Base-by-base conservation (phyloP, 345 rosid genomes). In the Linum usitatissimum region DNA sequence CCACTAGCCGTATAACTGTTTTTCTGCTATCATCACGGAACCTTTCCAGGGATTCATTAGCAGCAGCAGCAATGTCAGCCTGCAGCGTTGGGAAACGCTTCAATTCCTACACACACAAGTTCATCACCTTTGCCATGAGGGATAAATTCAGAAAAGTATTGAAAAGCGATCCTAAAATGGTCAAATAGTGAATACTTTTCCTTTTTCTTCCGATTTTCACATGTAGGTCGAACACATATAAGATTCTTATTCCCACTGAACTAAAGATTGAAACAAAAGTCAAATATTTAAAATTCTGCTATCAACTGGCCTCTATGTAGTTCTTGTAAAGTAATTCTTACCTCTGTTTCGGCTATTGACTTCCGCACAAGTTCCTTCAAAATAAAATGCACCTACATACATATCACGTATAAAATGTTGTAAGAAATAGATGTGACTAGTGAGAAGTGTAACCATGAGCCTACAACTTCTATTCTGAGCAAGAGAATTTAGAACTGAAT, bases 351-450 rank as follows among this genome's bases (percentile, higher is more conserved):
- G 51, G 90, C 80, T 63, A 93, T 93, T 0, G 99, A 93, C 75
- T 87, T 90, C 64, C 99, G 86, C 60, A 93, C 99, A 67, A 93
- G 91, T 73, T 93, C 99, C 77, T 93, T 93, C 84, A 90, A 73
- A 58, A 93, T 80, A 59, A 90, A 85, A 74, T 93, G 99, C 57
- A 93, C 99, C 99, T 93, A 68, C 51, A 45, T 45, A 45, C 17
- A 10, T 45, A 45, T 45, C 51, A 45, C 3, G 17, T 10, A 45
- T 8, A 15, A 9, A 15, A 45, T 7, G 3, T 3, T 13, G 17
- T 45, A 45, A 45, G 51, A 10, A 45, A 45, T 45, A 45, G 51
- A 45, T 10, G 17, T 3, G 10, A 45, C 15, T 4, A 10, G 51
- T 45, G 51, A 6, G 51, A 45, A 45, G 51, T 6, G 13, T 6